Percentiles rank a stretch among this genome's conserved stretches.
These are phyloP conservation scores for Sporothrix protearum DNA, from an alignment of 2,329 filamentous ascomycete species.

Conservation along the genomic window DNA sequence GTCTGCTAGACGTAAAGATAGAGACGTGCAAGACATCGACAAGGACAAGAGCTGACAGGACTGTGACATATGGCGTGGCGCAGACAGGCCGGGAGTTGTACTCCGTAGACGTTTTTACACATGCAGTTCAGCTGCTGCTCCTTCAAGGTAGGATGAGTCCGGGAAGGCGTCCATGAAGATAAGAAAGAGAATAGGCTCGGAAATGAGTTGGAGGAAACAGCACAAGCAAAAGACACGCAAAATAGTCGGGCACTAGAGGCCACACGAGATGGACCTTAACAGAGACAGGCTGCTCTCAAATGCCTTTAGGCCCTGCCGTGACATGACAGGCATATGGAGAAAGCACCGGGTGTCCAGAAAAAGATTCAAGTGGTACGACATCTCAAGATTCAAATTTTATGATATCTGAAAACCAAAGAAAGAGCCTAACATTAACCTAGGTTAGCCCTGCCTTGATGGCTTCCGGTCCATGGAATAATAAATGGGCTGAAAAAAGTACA, in stretches of 20 bases:
- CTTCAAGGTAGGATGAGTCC: neutral
- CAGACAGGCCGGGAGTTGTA: neutral
- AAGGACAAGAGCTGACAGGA: neutral
- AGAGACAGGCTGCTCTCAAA: neutral
- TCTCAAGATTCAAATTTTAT: slow-evolving; percentile 1
- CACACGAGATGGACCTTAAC: neutral
- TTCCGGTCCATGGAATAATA: neutral
- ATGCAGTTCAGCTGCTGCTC: slow-evolving; percentile 6
- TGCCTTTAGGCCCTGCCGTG: neutral
- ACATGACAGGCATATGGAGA: slow-evolving; percentile 5
- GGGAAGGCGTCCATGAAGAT: neutral
- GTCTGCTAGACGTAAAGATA: neutral
- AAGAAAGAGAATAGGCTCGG: neutral
- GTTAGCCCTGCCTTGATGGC: neutral
- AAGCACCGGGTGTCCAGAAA: neutral
- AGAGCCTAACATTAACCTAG: neutral
- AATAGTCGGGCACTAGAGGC: neutral
- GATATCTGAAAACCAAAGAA: neutral
- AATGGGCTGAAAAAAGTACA: no score
- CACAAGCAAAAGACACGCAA: neutral
- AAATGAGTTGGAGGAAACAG: neutral
- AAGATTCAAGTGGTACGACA: neutral
- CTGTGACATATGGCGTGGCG: neutral
- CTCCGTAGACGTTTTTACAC: neutral
- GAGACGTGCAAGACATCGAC: neutral